Conservation (phyloP, 345 rosid species). For the Brassica incana region DNA sequence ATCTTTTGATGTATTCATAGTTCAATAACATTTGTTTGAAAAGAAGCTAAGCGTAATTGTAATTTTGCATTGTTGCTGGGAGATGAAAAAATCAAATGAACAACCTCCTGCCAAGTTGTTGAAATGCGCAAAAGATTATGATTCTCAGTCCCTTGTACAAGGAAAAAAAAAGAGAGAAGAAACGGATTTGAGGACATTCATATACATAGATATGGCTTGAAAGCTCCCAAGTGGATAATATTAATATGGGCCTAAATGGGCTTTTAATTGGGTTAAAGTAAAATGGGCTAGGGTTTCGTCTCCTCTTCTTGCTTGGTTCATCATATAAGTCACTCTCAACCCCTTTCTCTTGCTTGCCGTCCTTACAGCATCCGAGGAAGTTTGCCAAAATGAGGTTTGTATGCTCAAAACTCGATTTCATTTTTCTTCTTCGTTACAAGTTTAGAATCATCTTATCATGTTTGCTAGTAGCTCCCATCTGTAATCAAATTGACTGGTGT, state of each 20-base stretch:
- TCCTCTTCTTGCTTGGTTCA: neutral
- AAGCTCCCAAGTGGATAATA: neutral
- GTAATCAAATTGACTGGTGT: neutral
- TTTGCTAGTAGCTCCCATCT: neutral
- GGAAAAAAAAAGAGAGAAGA: no score
- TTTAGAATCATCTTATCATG: neutral
- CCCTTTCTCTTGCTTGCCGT: neutral
- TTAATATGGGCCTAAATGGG: conserved; percentile 5
- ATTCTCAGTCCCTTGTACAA: neutral
- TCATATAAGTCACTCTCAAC: neutral
- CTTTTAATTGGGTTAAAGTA: neutral
- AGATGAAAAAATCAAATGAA: neutral
- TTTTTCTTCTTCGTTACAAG: neutral
- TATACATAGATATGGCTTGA: neutral
- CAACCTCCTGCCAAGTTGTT: neutral
- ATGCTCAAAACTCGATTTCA: neutral
- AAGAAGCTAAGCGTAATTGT: neutral
- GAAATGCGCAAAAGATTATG: neutral
- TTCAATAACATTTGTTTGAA: neutral
- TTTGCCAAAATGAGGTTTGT: conserved; percentile 36
- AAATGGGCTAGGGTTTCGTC: conserved; percentile 11
- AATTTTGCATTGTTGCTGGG: neutral
- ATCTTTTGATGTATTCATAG: neutral
- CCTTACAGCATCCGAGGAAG: neutral
- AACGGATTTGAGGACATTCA: neutral